Percentiles rank a stretch among this genome's conserved stretches.
These are phyloP conservation scores for Neurospora hispaniola DNA, from an alignment of 495 filamentous ascomycete species.

Conservation along the genomic window DNA sequence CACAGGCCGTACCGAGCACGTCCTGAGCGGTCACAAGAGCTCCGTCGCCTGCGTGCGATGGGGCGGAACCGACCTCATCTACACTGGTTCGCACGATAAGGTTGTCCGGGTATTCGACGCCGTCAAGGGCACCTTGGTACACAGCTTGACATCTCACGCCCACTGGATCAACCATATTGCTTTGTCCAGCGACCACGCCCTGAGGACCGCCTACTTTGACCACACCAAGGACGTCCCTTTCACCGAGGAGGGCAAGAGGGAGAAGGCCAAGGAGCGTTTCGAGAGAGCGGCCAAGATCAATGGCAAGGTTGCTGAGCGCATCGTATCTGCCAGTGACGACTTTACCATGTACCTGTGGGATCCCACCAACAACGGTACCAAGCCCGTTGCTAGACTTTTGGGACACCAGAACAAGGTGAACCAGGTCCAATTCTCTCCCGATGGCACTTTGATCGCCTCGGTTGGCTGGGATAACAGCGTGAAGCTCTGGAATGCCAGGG, in stretches of 20 bases:
- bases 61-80: conserved; percentile 78
- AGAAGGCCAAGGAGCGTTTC: conserved; percentile 75
- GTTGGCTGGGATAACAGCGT: conserved; percentile 74
- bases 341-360: conserved; percentile 98
- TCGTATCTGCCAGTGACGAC: conserved; percentile 78
- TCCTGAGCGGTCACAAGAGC: conserved; percentile 78
- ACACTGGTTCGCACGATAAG: conserved; percentile 65
- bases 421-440: conserved; percentile 86
- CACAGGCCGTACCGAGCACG: conserved; percentile 63
- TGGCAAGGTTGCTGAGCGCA: conserved; percentile 69
- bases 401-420: conserved; percentile 97
- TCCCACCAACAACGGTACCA: conserved; percentile 58
- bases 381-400: conserved; percentile 75
- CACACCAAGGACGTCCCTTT: conserved; percentile 55
- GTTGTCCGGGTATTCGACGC: conserved; percentile 88
- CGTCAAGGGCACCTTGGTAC: conserved; percentile 62
- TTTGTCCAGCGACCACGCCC: conserved; percentile 83
- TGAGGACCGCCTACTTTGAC: conserved; percentile 80
- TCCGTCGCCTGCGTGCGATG: conserved; percentile 86
- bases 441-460: conserved; percentile 76
- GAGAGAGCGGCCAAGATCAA: conserved; percentile 74
- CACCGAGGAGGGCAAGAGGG: conserved; percentile 56
- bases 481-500: conserved; percentile 33
- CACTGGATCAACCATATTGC: conserved; percentile 97
- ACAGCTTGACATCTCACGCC: conserved; percentile 71